Base-by-base conservation (phyloP, 305 asterid genomes). In the Withania somnifera region DNA sequence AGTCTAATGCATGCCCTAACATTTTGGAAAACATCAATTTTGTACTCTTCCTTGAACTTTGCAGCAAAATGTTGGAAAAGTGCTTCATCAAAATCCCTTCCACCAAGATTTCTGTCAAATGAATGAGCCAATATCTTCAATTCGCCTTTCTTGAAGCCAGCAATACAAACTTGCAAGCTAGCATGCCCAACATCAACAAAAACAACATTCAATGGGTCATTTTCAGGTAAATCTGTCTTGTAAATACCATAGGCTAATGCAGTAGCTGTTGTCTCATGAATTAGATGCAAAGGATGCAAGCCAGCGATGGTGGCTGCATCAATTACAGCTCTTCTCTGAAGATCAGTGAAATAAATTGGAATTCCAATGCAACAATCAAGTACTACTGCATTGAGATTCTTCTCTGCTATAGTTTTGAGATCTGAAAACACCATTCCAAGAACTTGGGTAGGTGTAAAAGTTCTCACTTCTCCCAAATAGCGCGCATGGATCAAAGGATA, bases 221-320 rank as follows among this genome's bases (percentile, higher is more conserved):
- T 90, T 82, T 94, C 99, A 42, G 99, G 97, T 68, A 96, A 86
- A 80, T 96, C 99, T 0, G 98, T 93, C 91, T 96, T 96, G 82
- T 96, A 96, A 79, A 96, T 96, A 82, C 99, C 99, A 84, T 93
- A 96, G 40, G 97, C 98, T 85, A 96, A 83, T 36, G 98, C 99
- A 10, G 98, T 96, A 40, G 99, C 98, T 5, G 99, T 94, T 2
- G 98, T 93, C 86, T 96, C 99, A 13, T 96, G 99, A 83, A 96
- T 83, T 17, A 96, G 91, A 79, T 89, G 94, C 69, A 96, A 94
- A 26, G 99, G 98, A 78, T 92, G 98, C 54, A 96, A 83, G 26
- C 98, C 97, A 84, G 98, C 98, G 30, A 96, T 94, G 5, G 93
- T 90, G 2, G 99, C 98, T 52, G 98, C 99, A 91, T 93, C 98